Evolutionary conservation across 2,329 filamentous ascomycete species (phyloP).

Genomic region (Penicillium sp.): DNA sequence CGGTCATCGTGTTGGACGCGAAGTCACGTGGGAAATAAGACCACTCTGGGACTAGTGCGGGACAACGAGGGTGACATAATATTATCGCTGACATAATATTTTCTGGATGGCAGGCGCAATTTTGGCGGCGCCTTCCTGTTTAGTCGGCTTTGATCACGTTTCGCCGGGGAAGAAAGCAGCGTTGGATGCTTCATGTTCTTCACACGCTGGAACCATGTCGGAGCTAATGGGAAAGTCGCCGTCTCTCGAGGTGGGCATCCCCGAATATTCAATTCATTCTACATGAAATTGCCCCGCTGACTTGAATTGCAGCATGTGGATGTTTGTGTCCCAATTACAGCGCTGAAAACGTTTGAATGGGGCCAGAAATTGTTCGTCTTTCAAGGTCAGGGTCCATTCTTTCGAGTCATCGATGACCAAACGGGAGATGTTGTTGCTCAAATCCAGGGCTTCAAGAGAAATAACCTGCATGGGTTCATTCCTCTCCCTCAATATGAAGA

Average conservation of each 20-base stretch:
- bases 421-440: slow-evolving; percentile 35
- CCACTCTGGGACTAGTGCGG: slow-evolving; percentile 22
- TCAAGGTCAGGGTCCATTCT: slow-evolving; percentile 44
- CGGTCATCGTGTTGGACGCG: slow-evolving; percentile 12
- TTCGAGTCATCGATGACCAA: slow-evolving; percentile 37
- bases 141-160: not conserved
- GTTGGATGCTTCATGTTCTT: not conserved
- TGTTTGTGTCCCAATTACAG: slow-evolving; percentile 49
- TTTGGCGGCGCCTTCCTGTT: slow-evolving; percentile 7
- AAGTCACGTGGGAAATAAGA: slow-evolving; percentile 29
- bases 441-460: slow-evolving; percentile 40
- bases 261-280: slow-evolving; percentile 1
- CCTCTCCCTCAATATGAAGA: slow-evolving; percentile 16
- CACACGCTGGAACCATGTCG: not conserved
- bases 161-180: not conserved
- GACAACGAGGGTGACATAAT: too few species aligned
- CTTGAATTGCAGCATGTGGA: slow-evolving; percentile 41
- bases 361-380: slow-evolving; percentile 36
- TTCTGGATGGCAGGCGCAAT: slow-evolving; percentile 6
- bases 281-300: slow-evolving; percentile 24
- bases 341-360: slow-evolving; percentile 39
- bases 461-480: slow-evolving; percentile 45
- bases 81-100: slow-evolving; percentile 14
- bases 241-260: slow-evolving; percentile 7
- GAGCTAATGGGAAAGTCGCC: slow-evolving; percentile 2